Conservation (phyloP, 805 yeast genomes). For the Saturnispora saitoi region DNA sequence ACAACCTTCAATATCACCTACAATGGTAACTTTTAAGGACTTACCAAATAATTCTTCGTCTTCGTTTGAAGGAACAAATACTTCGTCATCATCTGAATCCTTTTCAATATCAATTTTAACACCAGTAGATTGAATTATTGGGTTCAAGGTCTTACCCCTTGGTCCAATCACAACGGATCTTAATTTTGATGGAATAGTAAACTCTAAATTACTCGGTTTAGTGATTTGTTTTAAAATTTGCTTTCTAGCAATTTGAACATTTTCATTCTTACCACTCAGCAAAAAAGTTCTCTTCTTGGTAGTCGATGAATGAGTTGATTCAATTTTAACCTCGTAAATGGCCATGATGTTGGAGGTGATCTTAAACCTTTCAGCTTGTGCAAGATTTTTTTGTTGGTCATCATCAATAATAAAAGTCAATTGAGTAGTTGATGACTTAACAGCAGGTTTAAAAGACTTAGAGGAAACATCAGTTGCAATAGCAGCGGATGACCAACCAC, state of each 20-base stretch:
- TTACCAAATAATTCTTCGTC: conserved; percentile 56
- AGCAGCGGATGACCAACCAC: conserved; percentile 12
- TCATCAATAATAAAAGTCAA: conserved; percentile 71
- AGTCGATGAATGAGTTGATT: conserved; percentile 70
- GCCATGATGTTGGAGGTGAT: conserved; percentile 56
- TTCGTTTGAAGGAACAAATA: conserved; percentile 12
- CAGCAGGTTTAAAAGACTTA: conserved; percentile 30
- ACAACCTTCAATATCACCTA: conserved; percentile 82
- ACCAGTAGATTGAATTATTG: conserved; percentile 60
- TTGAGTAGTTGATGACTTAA: conserved; percentile 55
- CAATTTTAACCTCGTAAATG: conserved; percentile 57
- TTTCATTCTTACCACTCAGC: conserved; percentile 63
- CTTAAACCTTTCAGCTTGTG: conserved; percentile 60
- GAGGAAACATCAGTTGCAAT: conserved; percentile 14
- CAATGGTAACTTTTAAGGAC: conserved; percentile 53
- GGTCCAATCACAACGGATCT: conserved; percentile 80
- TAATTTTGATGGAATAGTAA: conserved; percentile 67
- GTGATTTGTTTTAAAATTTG: conserved; percentile 70
- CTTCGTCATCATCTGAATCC: conserved; percentile 13
- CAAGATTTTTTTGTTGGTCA: conserved; percentile 55
- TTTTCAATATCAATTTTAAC: conserved; percentile 63
- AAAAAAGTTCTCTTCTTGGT: conserved; percentile 76
- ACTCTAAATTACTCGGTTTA: conserved; percentile 53
- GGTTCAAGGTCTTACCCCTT: conserved; percentile 73
- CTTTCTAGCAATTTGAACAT: conserved; percentile 62